These are phyloP conservation scores for Colletotrichum caudatum DNA, from an alignment of 2,329 filamentous ascomycete genomes.

Conservation along the genomic window DNA sequence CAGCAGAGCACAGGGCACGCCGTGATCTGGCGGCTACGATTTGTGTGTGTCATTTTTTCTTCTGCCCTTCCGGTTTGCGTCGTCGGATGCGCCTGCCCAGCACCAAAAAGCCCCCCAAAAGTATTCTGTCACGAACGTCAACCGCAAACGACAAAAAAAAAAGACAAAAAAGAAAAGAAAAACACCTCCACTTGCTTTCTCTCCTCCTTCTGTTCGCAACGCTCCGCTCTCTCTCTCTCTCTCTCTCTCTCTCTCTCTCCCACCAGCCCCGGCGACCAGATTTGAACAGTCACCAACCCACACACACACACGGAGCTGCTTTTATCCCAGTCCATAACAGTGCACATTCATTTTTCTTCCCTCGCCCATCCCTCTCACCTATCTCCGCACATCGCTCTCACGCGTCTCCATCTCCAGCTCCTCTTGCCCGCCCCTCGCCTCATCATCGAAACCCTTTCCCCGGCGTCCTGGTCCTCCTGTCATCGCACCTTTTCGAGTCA, in stretches of 20 bases:
- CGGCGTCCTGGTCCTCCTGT: slow-evolving; percentile 19
- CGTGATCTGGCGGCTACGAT: slow-evolving; percentile 31
- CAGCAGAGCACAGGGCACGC: slow-evolving; percentile 41
- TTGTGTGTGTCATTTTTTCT: slow-evolving; percentile 33
- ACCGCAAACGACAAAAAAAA: slow-evolving; percentile 27
- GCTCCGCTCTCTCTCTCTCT: slow-evolving; percentile 10
- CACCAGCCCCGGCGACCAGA: slow-evolving; percentile 31
- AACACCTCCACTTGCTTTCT: slow-evolving; percentile 20
- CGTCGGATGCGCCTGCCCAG: slow-evolving; percentile 23
- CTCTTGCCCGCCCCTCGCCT: slow-evolving; percentile 36
- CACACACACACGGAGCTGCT: slow-evolving; percentile 31
- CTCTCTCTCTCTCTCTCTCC: slow-evolving; percentile 28
- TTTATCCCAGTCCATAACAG: slow-evolving; percentile 38
- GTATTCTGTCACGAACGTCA: slow-evolving; percentile 27
- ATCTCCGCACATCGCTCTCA: slow-evolving; percentile 38
- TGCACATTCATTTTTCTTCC: slow-evolving; percentile 38
- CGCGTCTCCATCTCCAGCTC: slow-evolving; percentile 37
- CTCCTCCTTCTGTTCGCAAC: slow-evolving; percentile 22
- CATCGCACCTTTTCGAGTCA: slow-evolving; percentile 35
- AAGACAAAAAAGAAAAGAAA: slow-evolving; percentile 30
- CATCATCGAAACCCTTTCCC: slow-evolving; percentile 39
- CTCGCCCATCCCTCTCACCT: slow-evolving; percentile 33
- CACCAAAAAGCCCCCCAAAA: slow-evolving; percentile 16
- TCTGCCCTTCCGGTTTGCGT: slow-evolving; percentile 16
- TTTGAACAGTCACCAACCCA: slow-evolving; percentile 36